Base-by-base conservation (phyloP, 805 yeast genomes). In the Lipomyces kockii region DNA sequence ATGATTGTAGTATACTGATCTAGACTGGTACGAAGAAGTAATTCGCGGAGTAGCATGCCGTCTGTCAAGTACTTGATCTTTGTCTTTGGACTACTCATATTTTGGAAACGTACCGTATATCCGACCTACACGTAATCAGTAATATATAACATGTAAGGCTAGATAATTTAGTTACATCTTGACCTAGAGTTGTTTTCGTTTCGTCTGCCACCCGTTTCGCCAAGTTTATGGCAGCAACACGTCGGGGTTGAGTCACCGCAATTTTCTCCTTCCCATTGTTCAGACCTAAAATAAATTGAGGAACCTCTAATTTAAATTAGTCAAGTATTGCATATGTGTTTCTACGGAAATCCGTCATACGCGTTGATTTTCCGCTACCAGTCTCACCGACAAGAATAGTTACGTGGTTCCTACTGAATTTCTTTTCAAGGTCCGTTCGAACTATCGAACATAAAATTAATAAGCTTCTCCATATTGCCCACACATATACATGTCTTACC, bases 361-460 rank as follows among this genome's bases (percentile, higher is more conserved):
- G 99, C 0, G 99, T 94, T 2, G 98, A 93, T 76, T 94, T 94
- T 82, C 98, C 98, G 7, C 97, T 91, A 79, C 99, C 99, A 0
- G 99, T 94, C 76, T 94, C 98, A 79, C 98, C 98, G 76, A 95
- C 90, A 22, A 94, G 82, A 1, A 94, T 86, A 0, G 93, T 87
- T 4, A 92, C 96, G 69, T 84, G 87, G 73, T 88, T 85, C 11
- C 79, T 68, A 2, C 79, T 65, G 1, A 94, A 75, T 69, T 86
- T 85, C 9, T 90, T 76, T 17, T 56, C 43, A 27, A 56, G 34
- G 55, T 25, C 29, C 8, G 17, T 52, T 22, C 55, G 27, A 25
- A 52, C 55, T 52, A 29, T 49, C 53, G 27, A 49, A n/a, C 5
- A n/a, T 9, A 43, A 6, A 17, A 43, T 43, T 8, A 43, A n/a